Base-by-base conservation (phyloP, 2,329 filamentous ascomycete species). In the Pseudogymnoascus sp. region DNA sequence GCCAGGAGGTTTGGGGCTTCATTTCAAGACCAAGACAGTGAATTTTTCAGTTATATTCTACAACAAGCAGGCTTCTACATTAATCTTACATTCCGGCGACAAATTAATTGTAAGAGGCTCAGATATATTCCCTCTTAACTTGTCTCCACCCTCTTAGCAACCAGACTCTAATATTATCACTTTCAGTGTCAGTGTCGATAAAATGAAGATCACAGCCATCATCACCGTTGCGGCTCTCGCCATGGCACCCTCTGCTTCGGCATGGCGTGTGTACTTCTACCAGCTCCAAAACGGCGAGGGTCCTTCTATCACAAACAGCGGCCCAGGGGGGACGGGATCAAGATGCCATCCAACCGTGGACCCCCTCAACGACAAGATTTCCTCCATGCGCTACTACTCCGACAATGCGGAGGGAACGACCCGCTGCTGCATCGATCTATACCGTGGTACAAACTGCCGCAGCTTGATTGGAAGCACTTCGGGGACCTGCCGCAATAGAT, bases 221-320 rank as follows among this genome's bases (percentile, higher is more conserved):
- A 8, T 39, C 28, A 39, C 53, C 53, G 8, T 12, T 4, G n/a
- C 35, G 9, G 53, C 53, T 12, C 28, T 58, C 33, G 8, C 53
- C 53, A 14, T 58, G 4, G 8, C 22, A 14, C 53, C 53, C 28
- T 38, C 33, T 14, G 25, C 36, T 3, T 18, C 53, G 12, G 53
- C 53, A 4, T 58, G 53, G 53, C 25, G 53, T 8, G 28, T 58
- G 6, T 58, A 58, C 53, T 38, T 58, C 53, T 58, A 39, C 8
- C 53, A 58, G n/a, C 53, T 58, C 36, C 14, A 58, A 15, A 8
- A 18, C 8, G 53, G 20, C 6, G 12, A 18, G 6, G 53, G 53
- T 7, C 28, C 28, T 3, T 38, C 53, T 9, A 38, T 58, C n/a
- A 58, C 53, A 3, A 9, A 14, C 36, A 39, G 33, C 25, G 53